Evolutionary conservation across 768 basidiomycete species (phyloP), one percentile per base, ranked within the genome.

Genomic region (Trametes cubensis): DNA sequence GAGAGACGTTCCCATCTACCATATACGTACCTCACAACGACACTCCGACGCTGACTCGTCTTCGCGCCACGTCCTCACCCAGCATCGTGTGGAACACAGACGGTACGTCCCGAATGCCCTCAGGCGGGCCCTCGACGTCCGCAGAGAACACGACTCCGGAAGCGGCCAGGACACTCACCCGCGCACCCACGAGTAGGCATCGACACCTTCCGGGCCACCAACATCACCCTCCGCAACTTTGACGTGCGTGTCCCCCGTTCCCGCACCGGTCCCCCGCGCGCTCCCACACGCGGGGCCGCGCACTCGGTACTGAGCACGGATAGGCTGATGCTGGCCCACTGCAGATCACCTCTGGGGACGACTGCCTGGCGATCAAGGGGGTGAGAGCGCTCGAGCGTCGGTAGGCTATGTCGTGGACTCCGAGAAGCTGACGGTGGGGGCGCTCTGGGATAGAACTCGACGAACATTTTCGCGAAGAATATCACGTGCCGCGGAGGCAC

Each of bases 341-440:
- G 18, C 51, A 72, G 73, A 69, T 86, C 18, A 85, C 84, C n/a
- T 82, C 79, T 56, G 84, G 85, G 18, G 85, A 86, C 66, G 85
- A 86, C 65, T 86, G 85, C 60, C 71, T 86, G n/a, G 84, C 83
- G 8, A 83, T 86, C 74, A 85, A 86, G 74, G 84, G 84, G 7
- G 83, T 85, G 66, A 26, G 81, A 71, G n/a, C 26, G 54, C 39
- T 48, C 21, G 14, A 3, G 26, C 59, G 14, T 34, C 34, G 34
- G 34, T 11, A 34, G 34, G 34, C 11, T 11, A 7, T n/a, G n/a
- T 34, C 34, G 44, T 44, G 38, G 39, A 40, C 5, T 6, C 39
- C 28, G 41, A 20, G 46, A 20, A 20, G 26, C 20, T 26, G 39
- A 41, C 38, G 30, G 42, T 20, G 44, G 28, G 21, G 25, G 20